A percentile compares a stretch with the other conserved stretches of the same genome.
Evolutionary conservation across 2,329 filamentous ascomycete genomes (phyloP).

Genomic region (Colletotrichum caudatum): DNA sequence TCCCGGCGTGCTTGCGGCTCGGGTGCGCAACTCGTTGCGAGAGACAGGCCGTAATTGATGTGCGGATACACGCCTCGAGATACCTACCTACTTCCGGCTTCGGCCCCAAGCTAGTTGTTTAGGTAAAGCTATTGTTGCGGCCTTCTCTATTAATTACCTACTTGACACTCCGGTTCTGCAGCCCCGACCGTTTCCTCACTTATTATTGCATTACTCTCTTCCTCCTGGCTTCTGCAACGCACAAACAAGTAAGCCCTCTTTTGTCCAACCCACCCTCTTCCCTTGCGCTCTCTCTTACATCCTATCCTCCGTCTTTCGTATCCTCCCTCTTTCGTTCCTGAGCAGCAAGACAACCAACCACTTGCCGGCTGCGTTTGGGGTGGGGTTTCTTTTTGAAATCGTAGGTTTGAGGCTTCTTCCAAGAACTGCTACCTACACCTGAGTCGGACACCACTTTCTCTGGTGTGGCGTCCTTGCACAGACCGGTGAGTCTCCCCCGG

Average conservation of each 20-base stretch:
- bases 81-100: background rate
- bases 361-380: background rate
- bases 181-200: conserved; percentile 16
- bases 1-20: too few species aligned
- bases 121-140: background rate
- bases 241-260: conserved; percentile 23
- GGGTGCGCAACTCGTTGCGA: too few species aligned
- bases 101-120: background rate
- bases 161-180: conserved; percentile 12
- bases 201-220: background rate
- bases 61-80: too few species aligned
- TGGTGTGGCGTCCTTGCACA: conserved; percentile 9
- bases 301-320: background rate
- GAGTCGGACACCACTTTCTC: background rate
- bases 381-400: background rate
- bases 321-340: background rate
- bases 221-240: conserved; percentile 19
- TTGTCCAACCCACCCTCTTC: background rate
- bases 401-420: background rate
- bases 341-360: background rate
- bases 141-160: background rate
- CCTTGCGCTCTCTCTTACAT: background rate
- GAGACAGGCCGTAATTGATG: too few species aligned
- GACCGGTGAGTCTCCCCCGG: conserved; percentile 5
- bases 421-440: too few species aligned